Evolutionary conservation across 345 rosid genomes (phyloP).

Genomic region (Citrus glauca): DNA sequence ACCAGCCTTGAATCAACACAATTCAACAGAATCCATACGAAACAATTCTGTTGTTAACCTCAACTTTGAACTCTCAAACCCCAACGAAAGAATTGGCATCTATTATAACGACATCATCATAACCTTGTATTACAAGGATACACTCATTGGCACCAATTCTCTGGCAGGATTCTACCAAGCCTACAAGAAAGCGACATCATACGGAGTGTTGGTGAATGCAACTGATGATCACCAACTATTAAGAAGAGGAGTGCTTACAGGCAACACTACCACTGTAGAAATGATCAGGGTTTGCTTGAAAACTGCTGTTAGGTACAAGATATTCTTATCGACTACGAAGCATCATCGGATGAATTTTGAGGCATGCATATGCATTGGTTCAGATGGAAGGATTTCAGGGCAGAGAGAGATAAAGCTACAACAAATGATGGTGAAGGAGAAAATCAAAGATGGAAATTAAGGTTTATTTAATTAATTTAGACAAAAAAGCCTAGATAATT

Average conservation of each 20-base stretch:
- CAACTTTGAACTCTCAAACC: slow-evolving; percentile 3
- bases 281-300: slow-evolving; percentile 5
- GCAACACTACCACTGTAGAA: not conserved
- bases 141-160: slow-evolving; percentile 1
- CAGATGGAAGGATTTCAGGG: not conserved
- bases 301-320: not conserved
- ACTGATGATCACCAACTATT: not conserved
- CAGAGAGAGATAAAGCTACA: not conserved
- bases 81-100: slow-evolving; percentile 7
- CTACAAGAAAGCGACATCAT: not conserved
- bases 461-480: not conserved
- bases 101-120: not conserved
- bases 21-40: slow-evolving; percentile 1
- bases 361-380: not conserved
- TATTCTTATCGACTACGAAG: slow-evolving; percentile 2
- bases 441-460: not conserved
- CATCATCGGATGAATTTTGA: slow-evolving; percentile 3
- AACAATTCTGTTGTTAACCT: not conserved
- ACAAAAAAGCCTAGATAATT: not conserved
- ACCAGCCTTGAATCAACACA: not conserved
- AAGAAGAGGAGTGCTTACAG: not conserved
- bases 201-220: not conserved
- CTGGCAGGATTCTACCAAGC: slow-evolving; percentile 9
- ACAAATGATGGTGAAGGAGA: not conserved
- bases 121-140: not conserved